Evolutionary conservation across 352 stramenopile genomes (phyloP).

Genomic region (Pythium dissimile): DNA sequence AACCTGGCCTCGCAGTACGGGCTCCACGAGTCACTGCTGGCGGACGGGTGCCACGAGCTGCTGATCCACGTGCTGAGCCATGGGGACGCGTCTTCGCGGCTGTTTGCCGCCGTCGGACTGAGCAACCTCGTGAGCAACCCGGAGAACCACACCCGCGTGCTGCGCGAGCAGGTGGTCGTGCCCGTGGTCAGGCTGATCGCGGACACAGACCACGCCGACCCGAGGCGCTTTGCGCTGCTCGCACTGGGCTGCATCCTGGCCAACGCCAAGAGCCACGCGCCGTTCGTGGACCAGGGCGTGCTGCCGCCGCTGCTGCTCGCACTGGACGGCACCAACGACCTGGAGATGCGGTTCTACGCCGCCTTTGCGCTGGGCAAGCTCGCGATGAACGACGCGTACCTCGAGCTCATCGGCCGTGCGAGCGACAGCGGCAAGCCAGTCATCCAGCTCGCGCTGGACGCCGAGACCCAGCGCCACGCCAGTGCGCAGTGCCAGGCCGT

Average conservation of each 20-base stretch:
- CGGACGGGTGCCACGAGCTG: constrained; percentile 75
- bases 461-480: constrained; percentile 29
- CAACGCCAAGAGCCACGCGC: constrained; percentile 53
- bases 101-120: constrained; percentile 88
- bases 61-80: constrained; percentile 69
- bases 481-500: constrained; percentile 89
- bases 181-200: constrained; percentile 56
- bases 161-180: constrained; percentile 53
- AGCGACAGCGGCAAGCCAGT: constrained; percentile 48
- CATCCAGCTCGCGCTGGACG: constrained; percentile 57
- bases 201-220: constrained; percentile 37
- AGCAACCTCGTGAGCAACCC: constrained; percentile 89
- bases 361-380: constrained; percentile 94
- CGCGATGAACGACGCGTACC: constrained; percentile 68
- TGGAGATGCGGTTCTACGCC: constrained; percentile 93
- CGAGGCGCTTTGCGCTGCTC: constrained; percentile 78
- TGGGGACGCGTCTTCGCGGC: constrained; percentile 55
- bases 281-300: constrained; percentile 66
- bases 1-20: constrained; percentile 81
- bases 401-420: constrained; percentile 54
- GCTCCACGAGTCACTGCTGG: constrained; percentile 83
- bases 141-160: constrained; percentile 71
- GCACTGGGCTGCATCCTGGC: constrained; percentile 82
- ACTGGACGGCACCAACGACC: constrained; percentile 56
- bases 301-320: constrained; percentile 69